Evolutionary conservation across 73 alveolate genomes (phyloP), one percentile per base, ranked within the genome.

Genomic region (Paraurostyla sp.): DNA sequence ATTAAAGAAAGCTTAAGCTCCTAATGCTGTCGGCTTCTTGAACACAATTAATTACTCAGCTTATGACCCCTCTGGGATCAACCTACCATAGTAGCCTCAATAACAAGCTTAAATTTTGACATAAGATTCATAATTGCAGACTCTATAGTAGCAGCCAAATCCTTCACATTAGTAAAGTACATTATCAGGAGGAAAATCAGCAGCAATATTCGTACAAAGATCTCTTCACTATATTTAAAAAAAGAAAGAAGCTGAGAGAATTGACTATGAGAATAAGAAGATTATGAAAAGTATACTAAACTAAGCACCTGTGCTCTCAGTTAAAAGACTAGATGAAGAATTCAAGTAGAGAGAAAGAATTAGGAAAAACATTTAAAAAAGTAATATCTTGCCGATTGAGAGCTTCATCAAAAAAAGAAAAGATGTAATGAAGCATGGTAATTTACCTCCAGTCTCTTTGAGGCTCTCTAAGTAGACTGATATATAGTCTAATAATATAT

Each of bases 191-290:
- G 58, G 60, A 7, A 65, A 35, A 65, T 65, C 82, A 15, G 25
- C 82, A 15, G 25, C 82, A 15, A 18, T 65, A 38, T 38, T 65
- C 1, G 82, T 65, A 3, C 41, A 65, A 40, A 73, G 71, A 48
- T 73, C 86, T 13, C 42, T 73, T 6, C 86, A 73, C 29, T 73
- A 73, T 36, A 23, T 48, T 3, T 9, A 11, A 22, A 73, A 73
- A 46, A 73, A 73, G 71, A 73, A 36, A 48, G 86, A 73, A 27
- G 86, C 86, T 3, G 86, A 73, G 29, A 43, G 86, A 27, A 73
- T 73, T 1, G 86, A 73, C 29, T 48, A 18, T 73, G 86, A 73
- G 46, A 73, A 73, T 29, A 73, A 30, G 51, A 73, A 73, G 27
- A 73, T 73, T 30, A 73, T 73, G 86, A 45, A n/a, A 3, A 11